Evolutionary conservation across 2,329 filamentous ascomycete genomes (phyloP).

Genomic region (Ceratocystis cubensis): DNA sequence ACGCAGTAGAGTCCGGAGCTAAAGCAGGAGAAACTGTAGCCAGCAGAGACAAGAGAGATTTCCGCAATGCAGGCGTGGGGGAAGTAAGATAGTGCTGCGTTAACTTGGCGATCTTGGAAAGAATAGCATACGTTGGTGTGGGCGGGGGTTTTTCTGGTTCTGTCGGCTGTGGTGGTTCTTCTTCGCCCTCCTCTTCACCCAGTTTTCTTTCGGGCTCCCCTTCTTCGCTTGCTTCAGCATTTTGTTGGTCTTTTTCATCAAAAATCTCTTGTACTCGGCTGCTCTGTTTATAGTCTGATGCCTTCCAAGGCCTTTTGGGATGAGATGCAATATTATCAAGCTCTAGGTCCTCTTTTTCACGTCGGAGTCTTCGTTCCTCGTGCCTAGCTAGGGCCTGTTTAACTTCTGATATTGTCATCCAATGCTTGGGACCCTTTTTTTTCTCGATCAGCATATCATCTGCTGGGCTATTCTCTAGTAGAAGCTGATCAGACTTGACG

Average conservation of each 20-base stretch:
- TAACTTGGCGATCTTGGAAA: conserved; percentile 67
- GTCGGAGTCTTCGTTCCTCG: conserved; percentile 27
- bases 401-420: conserved; percentile 35
- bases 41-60: conserved; percentile 65
- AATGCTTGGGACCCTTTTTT: conserved; percentile 30
- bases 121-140: conserved; percentile 66
- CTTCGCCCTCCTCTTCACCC: conserved; percentile 27
- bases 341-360: conserved; percentile 31
- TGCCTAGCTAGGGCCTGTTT: conserved; percentile 50
- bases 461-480: conserved; percentile 32
- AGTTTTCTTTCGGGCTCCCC: conserved; percentile 23
- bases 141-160: conserved; percentile 48
- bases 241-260: conserved; percentile 24
- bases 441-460: conserved; percentile 31
- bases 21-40: conserved; percentile 59
- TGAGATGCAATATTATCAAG: conserved; percentile 27
- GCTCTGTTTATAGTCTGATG: conserved; percentile 10
- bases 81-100: conserved; percentile 88
- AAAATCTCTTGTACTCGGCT: conserved; percentile 20
- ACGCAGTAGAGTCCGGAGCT: conserved; percentile 63
- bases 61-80: conserved; percentile 63
- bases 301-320: conserved; percentile 29
- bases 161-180: conserved; percentile 27
- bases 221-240: conserved; percentile 22
- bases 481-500: conserved; percentile 43